phyloP scores from a whole-genome alignment of 768 basidiomycete genomes.

The Tylopilus subfusipes region DNA sequence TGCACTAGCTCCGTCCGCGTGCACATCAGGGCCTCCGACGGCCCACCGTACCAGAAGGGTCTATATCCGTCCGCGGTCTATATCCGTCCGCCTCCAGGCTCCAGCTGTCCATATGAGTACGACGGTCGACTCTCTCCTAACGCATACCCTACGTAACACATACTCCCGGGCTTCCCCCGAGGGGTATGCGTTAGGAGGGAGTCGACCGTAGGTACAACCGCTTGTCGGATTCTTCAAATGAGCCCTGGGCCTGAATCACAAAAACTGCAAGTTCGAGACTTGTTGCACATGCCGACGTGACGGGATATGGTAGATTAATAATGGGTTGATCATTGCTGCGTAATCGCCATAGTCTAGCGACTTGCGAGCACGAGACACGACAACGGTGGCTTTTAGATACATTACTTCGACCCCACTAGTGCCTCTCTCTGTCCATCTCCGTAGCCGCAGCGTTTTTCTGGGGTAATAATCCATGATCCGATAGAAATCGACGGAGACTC shows the following conservation, averaged over 20 bases:
- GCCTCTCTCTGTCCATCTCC: neutral
- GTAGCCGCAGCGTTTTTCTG: neutral
- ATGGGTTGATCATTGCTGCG: neutral
- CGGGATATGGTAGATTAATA: neutral
- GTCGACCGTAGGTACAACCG: too few species aligned
- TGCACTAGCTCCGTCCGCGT: conserved; percentile 3
- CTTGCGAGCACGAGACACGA: neutral
- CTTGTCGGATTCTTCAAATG: neutral
- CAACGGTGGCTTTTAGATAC: neutral
- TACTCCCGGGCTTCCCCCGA: too few species aligned
- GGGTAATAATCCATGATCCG: conserved; percentile 6
- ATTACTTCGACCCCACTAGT: neutral
- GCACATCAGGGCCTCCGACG: neutral
- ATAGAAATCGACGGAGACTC: conserved; percentile 33
- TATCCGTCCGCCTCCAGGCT: neutral
- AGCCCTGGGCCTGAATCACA: neutral
- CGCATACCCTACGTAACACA: too few species aligned
- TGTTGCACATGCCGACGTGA: neutral
- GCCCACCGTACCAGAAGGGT: neutral
- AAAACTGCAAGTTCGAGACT: neutral
- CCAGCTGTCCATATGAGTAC: neutral
- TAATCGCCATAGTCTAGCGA: too few species aligned
- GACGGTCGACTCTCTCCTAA: too few species aligned
- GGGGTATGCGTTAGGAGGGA: too few species aligned
- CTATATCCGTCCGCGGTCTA: conserved; percentile 10